Evolutionary conservation across 2,329 filamentous ascomycete species (phyloP).

Genomic region (Fonsecaea monophora): DNA sequence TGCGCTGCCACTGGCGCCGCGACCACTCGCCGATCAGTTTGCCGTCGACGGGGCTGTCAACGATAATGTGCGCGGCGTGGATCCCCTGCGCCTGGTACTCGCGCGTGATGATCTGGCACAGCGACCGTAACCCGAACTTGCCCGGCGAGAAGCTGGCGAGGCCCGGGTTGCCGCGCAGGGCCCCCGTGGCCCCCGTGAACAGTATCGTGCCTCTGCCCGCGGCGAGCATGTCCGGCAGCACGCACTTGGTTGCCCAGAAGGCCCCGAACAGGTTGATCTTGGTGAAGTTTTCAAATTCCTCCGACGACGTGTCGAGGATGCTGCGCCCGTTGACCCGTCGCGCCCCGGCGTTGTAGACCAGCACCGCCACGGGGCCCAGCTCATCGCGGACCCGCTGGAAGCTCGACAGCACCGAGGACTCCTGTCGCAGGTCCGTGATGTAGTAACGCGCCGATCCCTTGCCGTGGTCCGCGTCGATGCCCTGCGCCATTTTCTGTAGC

Average conservation of each 20-base stretch:
- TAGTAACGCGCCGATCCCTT: conserved; percentile 29
- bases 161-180: conserved; percentile 33
- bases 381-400: conserved; percentile 30
- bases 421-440: conserved; percentile 34
- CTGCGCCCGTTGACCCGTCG: conserved; percentile 35
- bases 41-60: conserved; percentile 60
- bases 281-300: conserved; percentile 38
- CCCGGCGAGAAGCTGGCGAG: conserved; percentile 36
- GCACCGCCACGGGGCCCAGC: conserved; percentile 30
- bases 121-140: conserved; percentile 57
- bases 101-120: conserved; percentile 59
- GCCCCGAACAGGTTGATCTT: conserved; percentile 39
- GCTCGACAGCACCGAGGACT: conserved; percentile 26
- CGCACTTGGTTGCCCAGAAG: conserved; percentile 37
- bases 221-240: conserved; percentile 36
- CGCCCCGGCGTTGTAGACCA: conserved; percentile 37
- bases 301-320: conserved; percentile 33
- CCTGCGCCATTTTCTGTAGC: conserved; percentile 31
- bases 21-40: conserved; percentile 41
- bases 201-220: conserved; percentile 34
- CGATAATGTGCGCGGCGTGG: conserved; percentile 63
- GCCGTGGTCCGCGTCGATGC: conserved; percentile 33
- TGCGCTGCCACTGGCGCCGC: conserved; percentile 30
- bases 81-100: conserved; percentile 64
- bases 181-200: conserved; percentile 35